Base-by-base conservation (phyloP, 176 grass and related monocot species). In the Rhynchospora breviuscula region DNA sequence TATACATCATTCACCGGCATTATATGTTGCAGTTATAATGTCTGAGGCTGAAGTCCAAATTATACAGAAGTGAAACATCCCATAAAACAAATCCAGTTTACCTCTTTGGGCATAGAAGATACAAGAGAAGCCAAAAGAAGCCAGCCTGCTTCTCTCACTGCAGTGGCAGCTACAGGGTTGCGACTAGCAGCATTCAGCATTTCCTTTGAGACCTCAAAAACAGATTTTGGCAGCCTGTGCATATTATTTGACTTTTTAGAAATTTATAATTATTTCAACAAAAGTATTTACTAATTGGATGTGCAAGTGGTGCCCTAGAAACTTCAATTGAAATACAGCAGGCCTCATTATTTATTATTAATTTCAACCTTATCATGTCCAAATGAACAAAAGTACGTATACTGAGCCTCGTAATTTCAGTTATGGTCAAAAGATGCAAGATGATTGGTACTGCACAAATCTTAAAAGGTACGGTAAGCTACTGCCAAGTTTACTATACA, bases 21-120 rank as follows among this genome's bases (percentile, higher is more conserved):
- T 77, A 6, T 46, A 71, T 40, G 23, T 29, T 77, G 48, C 72
- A 56, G 13, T 56, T 54, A 77, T 15, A 15, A 53, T 67, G 18
- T 82, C 80, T 67, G 80, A 48, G 4, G 66, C 17, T 13, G 22
- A 15, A 76, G 23, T 77, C 72, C 23, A 81, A 85, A 25, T 86
- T 61, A 67, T 56, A 23, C 51, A 26, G 67, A 87, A 43, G 29
- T 48, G 12, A 80, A 79, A 9, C 48, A 77, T 56, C 35, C 10
- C 29, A 31, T 23, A 29, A 77, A 54, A 77, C 18, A 76, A 76
- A 53, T 54, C 47, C 22, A 59, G 43, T 69, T 22, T 89, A 98
- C 95, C 92, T 98, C 95, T 93, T 89, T 98, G 81, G 95, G 95
- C 95, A 98, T 95, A 53, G 89, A 95, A 77, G 89, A 93, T 87